Evolutionary conservation across 2,329 filamentous ascomycete species (phyloP).

Genomic region (Apiospora arundinis): DNA sequence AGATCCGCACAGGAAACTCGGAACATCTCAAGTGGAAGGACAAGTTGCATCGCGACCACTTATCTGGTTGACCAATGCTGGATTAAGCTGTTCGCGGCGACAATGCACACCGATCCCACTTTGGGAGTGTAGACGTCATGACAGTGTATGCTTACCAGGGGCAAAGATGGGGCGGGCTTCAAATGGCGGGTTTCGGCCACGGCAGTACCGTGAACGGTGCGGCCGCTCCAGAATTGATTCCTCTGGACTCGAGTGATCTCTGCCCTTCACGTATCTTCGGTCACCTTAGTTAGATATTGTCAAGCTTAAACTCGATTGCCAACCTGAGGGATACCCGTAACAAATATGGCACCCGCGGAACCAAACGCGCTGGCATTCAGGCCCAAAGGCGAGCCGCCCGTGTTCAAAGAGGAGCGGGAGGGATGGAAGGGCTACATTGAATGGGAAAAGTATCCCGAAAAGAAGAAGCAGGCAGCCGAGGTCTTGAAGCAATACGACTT

Average conservation of each 20-base stretch:
- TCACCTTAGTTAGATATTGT: background rate
- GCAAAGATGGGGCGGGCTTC: background rate
- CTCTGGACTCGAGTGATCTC: background rate
- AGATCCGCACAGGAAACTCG: background rate
- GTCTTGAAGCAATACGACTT: conserved; percentile 60
- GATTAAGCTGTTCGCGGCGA: background rate
- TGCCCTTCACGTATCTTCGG: background rate
- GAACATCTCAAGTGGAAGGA: background rate
- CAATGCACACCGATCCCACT: background rate
- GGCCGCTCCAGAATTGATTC: background rate
- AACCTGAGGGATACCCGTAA: background rate
- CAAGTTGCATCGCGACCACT: background rate
- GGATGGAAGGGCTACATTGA: conserved; percentile 60
- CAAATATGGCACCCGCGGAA: conserved; percentile 20
- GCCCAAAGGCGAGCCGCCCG: conserved; percentile 13
- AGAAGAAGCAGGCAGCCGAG: conserved; percentile 64
- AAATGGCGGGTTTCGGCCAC: background rate
- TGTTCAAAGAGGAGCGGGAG: conserved; percentile 22
- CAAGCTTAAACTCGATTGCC: background rate
- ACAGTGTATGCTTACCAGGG: background rate
- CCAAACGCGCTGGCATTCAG: conserved; percentile 21
- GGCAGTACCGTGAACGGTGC: background rate
- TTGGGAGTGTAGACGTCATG: conserved; percentile 15
- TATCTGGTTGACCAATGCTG: background rate
- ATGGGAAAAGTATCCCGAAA: conserved; percentile 74